phyloP scores from a whole-genome alignment of 139 green algal genomes.

The Coelastrella sp. region DNA sequence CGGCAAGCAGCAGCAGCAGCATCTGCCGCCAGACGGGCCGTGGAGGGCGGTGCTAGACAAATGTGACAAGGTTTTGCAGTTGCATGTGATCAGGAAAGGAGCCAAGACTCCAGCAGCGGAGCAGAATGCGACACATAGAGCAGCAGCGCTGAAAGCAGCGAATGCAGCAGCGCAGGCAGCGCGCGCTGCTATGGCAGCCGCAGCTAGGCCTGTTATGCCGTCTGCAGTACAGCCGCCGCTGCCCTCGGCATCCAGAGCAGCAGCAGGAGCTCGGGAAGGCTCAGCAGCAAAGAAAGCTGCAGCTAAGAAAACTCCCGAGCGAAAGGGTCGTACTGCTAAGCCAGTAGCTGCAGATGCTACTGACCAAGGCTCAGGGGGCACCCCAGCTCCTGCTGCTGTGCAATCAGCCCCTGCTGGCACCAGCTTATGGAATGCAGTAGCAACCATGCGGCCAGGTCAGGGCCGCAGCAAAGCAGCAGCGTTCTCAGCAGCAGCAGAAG shows the following conservation, averaged over 20 bases:
- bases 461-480: conserved; percentile 7
- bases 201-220: neutral
- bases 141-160: conserved; percentile 13
- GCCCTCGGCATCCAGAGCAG: conserved; percentile 5
- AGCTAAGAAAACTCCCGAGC: neutral
- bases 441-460: conserved; percentile 14
- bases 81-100: conserved; percentile 31
- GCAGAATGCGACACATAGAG: neutral
- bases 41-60: neutral
- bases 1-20: conserved; percentile 30
- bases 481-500: conserved; percentile 18
- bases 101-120: neutral
- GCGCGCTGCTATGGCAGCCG: neutral
- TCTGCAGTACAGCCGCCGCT: too few relatives aligned
- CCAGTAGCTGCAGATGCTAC: neutral
- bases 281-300: neutral
- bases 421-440: conserved; percentile 35
- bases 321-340: neutral
- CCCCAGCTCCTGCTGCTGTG: neutral
- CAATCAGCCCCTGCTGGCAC: neutral
- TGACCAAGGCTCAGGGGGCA: neutral
- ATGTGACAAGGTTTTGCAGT: conserved; percentile 39
- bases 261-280: neutral
- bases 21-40: neutral
- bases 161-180: neutral